phyloP scores from a whole-genome alignment of 2,329 filamentous ascomycete species.

The Paraphaeosphaeria minitans region DNA sequence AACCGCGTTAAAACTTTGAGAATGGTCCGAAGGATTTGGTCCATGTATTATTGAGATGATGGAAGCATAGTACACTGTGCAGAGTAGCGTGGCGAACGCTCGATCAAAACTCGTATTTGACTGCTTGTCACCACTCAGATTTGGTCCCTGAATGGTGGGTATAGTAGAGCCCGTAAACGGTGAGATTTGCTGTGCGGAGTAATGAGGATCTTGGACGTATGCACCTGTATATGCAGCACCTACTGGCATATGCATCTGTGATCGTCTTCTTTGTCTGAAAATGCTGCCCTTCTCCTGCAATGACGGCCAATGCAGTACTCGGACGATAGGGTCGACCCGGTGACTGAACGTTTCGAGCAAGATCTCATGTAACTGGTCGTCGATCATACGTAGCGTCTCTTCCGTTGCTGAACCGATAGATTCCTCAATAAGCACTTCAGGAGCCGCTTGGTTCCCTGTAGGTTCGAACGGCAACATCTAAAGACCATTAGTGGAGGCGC shows the following conservation, averaged over 20 bases:
- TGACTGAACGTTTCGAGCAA: conserved; percentile 22
- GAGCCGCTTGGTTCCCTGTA: background rate
- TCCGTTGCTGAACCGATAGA: conserved; percentile 9
- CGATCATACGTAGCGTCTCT: conserved; percentile 10
- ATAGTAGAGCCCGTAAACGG: background rate
- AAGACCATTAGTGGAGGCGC: background rate
- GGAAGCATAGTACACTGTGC: conserved; percentile 27
- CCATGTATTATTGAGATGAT: conserved; percentile 21
- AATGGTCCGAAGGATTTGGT: conserved; percentile 19
- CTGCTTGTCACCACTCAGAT: background rate
- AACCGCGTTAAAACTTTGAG: conserved; percentile 17
- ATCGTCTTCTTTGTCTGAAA: conserved; percentile 11
- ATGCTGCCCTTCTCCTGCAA: conserved; percentile 20
- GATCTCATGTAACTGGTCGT: conserved; percentile 22
- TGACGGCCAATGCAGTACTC: conserved; percentile 27
- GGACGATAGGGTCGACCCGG: conserved; percentile 26
- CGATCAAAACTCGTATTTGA: conserved; percentile 1
- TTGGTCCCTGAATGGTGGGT: background rate
- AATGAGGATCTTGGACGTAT: conserved; percentile 15
- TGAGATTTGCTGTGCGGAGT: conserved; percentile 11
- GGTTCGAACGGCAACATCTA: conserved; percentile 6
- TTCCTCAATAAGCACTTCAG: conserved; percentile 4
- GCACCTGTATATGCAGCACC: conserved; percentile 8
- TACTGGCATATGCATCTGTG: conserved; percentile 8
- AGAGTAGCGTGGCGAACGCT: conserved; percentile 22